Evolutionary conservation across 2,329 filamentous ascomycete genomes (phyloP), one percentile per base, ranked within the genome.

Genomic region (Hypomyces rosellus): DNA sequence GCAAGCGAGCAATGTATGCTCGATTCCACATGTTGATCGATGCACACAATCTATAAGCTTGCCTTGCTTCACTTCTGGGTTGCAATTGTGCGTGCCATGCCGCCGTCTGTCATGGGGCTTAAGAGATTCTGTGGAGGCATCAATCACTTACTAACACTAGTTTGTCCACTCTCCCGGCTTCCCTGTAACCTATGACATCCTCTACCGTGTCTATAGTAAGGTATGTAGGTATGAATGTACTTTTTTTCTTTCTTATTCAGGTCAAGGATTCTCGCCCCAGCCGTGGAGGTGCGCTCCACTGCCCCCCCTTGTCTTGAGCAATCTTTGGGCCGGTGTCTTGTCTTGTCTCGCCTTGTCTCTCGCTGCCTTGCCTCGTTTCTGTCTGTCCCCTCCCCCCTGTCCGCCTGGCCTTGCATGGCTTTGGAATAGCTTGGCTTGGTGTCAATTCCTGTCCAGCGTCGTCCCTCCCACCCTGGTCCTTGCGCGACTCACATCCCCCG

Each of bases 231-330:
- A 30, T 6, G 22, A 25, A 7, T 7, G 22, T 25, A 25, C 22
- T 25, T 25, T 25, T 30, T 30, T 30, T 30, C 8, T 8, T 44
- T 46, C 45, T 39, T 34, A 34, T 40, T 47, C 45, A 40, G 48
- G 42, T 16, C 49, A 51, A 37, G 49, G 49, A 51, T 51, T 30
- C 38, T 50, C 48, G 16, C 38, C 22, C 45, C 34, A 18, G 40
- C 43, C 48, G 49, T 44, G 39, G 15, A 50, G 33, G 48, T 45
- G 48, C 41, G 39, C 40, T 51, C 49, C 49, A 51, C 49, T 14
- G n/a, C 6, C 4, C 42, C 34, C 49, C 49, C 45, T 47, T 34
- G 34, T 47, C 41, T 25, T 37, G 39, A 34, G 14, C 36, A 30
- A 45, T 47, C 49, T 41, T 20, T 22, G 37, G 45, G 39, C 43